Evolutionary conservation across 2,329 filamentous ascomycete species (phyloP), one percentile per base, ranked within the genome.

Genomic region (Periconia digitata): DNA sequence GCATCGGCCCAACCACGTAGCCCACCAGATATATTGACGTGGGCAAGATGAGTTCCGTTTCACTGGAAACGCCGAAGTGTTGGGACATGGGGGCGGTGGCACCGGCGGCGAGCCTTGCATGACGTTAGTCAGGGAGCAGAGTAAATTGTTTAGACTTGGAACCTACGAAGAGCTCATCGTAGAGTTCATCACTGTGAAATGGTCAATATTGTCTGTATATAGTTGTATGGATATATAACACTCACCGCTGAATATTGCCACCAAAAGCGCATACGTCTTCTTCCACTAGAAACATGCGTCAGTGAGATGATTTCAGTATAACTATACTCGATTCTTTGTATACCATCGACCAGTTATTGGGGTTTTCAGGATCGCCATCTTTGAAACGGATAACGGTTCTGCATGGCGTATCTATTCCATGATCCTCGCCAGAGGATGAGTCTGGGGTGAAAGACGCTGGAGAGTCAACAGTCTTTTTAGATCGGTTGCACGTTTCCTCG

Each of bases 91-190:
- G 79, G 2, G 79, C 75, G 2, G 84, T 77, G 13, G 83, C 82
- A 65, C 85, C 85, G 46, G 83, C 82, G 1, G 85, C 83, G 5
- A 89, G 74, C 0, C 63, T 66, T 20, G 2, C 17, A 6, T 17
- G 5, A 17, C 10, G 27, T 54, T 20, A 55, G 42, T 6, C 24
- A 13, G 15, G 21, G n/a, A 3, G 18, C 8, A 16, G 6, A 29
- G 6, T 18, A 21, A n/a, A 40, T 5, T 18, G 3, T 12, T 20
- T 16, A 12, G n/a, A n/a, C n/a, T n/a, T 18, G 15, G 10, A 27
- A 39, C 51, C 40, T 51, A 60, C 60, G 84, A 76, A 36, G 81
- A 86, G 1, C 81, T 82, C 70, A 89, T 81, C 8, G 85, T 88
- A 21, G 80, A 84, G 66, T 89, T 89, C 63, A 87, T 74, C 8